phyloP scores from a whole-genome alignment of 495 filamentous ascomycete species.

The Penicillium turbatum region DNA sequence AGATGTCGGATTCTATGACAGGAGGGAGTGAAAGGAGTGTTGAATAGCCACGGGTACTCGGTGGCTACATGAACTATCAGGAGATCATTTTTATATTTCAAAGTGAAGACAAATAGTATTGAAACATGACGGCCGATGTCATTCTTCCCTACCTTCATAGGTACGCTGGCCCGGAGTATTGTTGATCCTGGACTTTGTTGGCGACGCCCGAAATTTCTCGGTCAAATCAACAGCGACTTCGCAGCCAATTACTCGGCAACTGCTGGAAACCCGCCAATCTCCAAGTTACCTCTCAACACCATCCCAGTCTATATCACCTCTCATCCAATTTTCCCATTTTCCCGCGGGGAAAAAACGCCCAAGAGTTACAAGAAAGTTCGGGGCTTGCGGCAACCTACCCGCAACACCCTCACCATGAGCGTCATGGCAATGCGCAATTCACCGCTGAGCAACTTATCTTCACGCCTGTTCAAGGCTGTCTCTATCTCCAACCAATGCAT shows the following conservation, averaged over 20 bases:
- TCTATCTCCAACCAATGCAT: conserved; percentile 29
- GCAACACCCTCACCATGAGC: conserved; percentile 2
- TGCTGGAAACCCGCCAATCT: not conserved
- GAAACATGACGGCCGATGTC: not conserved
- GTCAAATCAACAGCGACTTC: conserved; percentile 9
- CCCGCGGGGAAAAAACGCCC: not conserved
- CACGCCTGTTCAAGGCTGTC: conserved; percentile 24
- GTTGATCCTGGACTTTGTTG: conserved; percentile 29
- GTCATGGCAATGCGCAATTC: conserved; percentile 36
- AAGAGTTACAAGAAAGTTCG: not conserved
- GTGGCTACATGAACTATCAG: not conserved
- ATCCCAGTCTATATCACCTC: not conserved
- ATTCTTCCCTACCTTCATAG: not conserved
- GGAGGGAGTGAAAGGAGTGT: not conserved
- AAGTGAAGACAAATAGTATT: not conserved
- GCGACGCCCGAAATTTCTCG: conserved; percentile 34
- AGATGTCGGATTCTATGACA: not conserved
- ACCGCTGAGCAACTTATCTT: conserved; percentile 26
- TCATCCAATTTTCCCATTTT: not conserved
- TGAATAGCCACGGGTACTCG: not conserved
- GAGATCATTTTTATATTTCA: not conserved
- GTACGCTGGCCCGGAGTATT: conserved; percentile 32
- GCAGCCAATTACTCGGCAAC: conserved; percentile 2
- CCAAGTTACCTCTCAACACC: not conserved
- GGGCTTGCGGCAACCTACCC: conserved; percentile 7